phyloP scores from a whole-genome alignment of 2,329 filamentous ascomycete species.

The Xylariaceae sp. region DNA sequence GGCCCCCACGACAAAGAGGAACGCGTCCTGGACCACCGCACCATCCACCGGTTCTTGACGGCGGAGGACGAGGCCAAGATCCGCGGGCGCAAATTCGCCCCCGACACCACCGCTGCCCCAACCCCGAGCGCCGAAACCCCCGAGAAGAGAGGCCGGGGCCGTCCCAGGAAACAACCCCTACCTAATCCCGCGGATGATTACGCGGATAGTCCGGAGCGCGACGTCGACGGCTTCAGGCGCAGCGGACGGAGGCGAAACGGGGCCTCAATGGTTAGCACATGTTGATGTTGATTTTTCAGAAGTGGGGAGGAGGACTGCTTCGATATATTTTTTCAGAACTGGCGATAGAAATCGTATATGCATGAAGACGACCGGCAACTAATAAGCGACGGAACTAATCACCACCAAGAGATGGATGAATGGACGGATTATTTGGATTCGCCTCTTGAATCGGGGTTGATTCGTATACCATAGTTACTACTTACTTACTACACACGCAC shows the following conservation, averaged over 20 bases:
- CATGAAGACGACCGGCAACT: too few relatives aligned
- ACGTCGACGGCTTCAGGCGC: constrained; percentile 17
- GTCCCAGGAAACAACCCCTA: constrained; percentile 26
- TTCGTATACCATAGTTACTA: too few relatives aligned
- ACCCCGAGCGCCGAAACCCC: constrained; percentile 7
- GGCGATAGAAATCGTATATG: too few relatives aligned
- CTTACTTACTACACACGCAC: too few relatives aligned
- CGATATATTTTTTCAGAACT: too few relatives aligned
- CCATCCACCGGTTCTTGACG: constrained; percentile 80
- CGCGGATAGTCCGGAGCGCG: constrained; percentile 18
- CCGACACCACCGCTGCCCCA: not conserved
- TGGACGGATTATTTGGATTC: too few relatives aligned
- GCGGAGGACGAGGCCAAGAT: constrained; percentile 66
- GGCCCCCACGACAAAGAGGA: constrained; percentile 74
- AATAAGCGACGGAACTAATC: too few relatives aligned
- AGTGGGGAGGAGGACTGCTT: too few relatives aligned
- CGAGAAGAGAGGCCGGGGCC: constrained; percentile 28
- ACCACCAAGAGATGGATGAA: too few relatives aligned
- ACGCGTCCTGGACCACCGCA: constrained; percentile 80
- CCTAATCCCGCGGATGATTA: constrained; percentile 4
- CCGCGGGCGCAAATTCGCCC: constrained; percentile 43
- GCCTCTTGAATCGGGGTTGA: too few relatives aligned
- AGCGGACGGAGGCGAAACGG: constrained; percentile 26
- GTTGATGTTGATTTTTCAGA: constrained; percentile 8
- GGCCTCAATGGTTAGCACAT: constrained; percentile 21